Base-by-base conservation (phyloP, 257 asterid species). In the Paraleonurus japonicus region DNA sequence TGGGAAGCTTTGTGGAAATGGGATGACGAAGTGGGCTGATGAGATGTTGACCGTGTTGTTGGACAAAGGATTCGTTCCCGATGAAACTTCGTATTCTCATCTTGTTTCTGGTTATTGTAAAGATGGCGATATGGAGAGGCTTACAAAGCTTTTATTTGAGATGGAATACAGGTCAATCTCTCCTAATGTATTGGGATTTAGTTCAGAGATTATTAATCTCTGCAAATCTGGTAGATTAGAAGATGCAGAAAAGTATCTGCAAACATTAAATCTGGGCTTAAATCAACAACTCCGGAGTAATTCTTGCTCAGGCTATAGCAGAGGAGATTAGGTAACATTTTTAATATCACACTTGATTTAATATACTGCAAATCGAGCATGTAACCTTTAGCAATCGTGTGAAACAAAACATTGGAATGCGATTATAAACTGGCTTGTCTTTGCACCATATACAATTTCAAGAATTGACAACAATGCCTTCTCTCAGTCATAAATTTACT, bases 81-180 rank as follows among this genome's bases (percentile, higher is more conserved):
- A 85, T 72, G 83, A 73, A 72, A 70, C 53, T 59, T 79, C 85
- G 3, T 92, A 81, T 68, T 74, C 88, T 69, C 78, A 76, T 70
- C 92, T 92, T 24, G 69, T 86, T 74, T 69, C 60, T 68, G 98
- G 98, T 71, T 84, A 86, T 76, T 63, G 78, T 75, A 90, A 70
- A 70, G 78, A 79, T 27, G 85, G 83, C 58, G 83, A 81, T 23
- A 57, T 77, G 32, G 92, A 82, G 70, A 80, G 76, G 61, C 82
- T 82, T 60, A 76, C 76, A 41, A 88, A 84, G 84, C 72, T 92
- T 69, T 79, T 86, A 26, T 82, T 83, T 55, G 98, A 90, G 83
- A 90, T 92, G 96, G 89, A 85, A 41, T 84, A 79, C 67, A 79
- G 82, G 75, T 86, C 85, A 28, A 66, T 86, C 50, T 72, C 84